These are phyloP conservation scores for Iris pallida DNA, from an alignment of 116 monocot species.

Conservation along the genomic window DNA sequence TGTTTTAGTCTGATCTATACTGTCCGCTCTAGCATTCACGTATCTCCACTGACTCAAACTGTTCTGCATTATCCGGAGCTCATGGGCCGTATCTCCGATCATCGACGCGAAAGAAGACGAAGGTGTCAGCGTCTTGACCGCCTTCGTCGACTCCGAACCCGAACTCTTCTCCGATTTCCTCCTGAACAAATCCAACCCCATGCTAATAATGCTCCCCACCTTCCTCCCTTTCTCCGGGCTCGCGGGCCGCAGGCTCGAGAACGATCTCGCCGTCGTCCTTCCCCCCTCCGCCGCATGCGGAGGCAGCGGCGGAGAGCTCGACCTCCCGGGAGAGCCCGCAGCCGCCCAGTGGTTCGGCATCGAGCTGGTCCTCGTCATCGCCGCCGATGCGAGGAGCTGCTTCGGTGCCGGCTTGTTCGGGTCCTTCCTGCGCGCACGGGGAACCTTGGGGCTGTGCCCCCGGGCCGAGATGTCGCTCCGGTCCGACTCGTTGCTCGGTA, in stretches of 20 bases:
- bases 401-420: slow-evolving; percentile 3
- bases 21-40: slow-evolving; percentile 24
- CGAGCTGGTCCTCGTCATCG: slow-evolving; percentile 8
- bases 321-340: slow-evolving; percentile 13
- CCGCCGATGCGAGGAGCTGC: not conserved
- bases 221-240: slow-evolving; percentile 19
- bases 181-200: slow-evolving; percentile 34
- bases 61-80: slow-evolving; percentile 20
- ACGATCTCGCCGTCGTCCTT: slow-evolving; percentile 6
- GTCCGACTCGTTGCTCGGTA: slow-evolving; percentile 17
- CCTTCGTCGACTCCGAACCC: not conserved
- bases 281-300: slow-evolving; percentile 1
- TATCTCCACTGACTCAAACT: slow-evolving; percentile 44
- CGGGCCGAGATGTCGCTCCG: slow-evolving; percentile 7
- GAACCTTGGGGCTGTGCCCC: slow-evolving; percentile 7
- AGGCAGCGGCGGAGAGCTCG: slow-evolving; percentile 1
- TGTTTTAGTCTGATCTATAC: slow-evolving; percentile 2
- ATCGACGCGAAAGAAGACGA: slow-evolving; percentile 3
- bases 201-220: slow-evolving; percentile 25
- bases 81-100: slow-evolving; percentile 19
- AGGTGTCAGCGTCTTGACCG: not conserved
- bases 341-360: no score
- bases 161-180: slow-evolving; percentile 14
- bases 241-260: slow-evolving; percentile 12
- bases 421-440: slow-evolving; percentile 1